These are phyloP conservation scores for Yamadazyma philogaea DNA, from an alignment of 805 yeast species.

Conservation along the genomic window DNA sequence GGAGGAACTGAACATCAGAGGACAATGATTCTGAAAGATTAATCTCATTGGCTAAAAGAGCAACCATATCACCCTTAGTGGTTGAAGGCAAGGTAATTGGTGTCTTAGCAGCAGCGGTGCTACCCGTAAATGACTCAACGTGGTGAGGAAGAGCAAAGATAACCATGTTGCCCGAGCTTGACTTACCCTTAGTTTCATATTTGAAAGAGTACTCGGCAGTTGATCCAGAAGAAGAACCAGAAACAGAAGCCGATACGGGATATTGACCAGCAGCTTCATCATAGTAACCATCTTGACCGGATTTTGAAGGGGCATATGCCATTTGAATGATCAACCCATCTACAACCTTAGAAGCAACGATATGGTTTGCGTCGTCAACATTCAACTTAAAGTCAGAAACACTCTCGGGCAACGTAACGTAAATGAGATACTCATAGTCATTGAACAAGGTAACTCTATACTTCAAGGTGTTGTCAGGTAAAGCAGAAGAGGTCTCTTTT, in stretches of 20 bases:
- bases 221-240: conserved; percentile 46
- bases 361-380: conserved; percentile 31
- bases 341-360: conserved; percentile 43
- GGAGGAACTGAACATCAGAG: conserved; percentile 41
- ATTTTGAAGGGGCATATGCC: conserved; percentile 31
- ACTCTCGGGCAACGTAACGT: conserved; percentile 46
- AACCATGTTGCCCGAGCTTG: conserved; percentile 44
- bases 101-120: conserved; percentile 30
- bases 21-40: conserved; percentile 38
- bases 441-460: conserved; percentile 54
- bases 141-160: conserved; percentile 57
- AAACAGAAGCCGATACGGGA: conserved; percentile 46
- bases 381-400: conserved; percentile 29
- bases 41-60: conserved; percentile 39
- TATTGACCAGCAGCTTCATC: conserved; percentile 72
- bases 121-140: conserved; percentile 31
- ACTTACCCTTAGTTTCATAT: conserved; percentile 50
- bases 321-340: conserved; percentile 44
- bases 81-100: conserved; percentile 45
- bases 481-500: conserved; percentile 26
- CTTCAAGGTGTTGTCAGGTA: conserved; percentile 45
- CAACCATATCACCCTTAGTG: conserved; percentile 51
- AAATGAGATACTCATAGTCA: conserved; percentile 64
- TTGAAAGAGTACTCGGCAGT: conserved; percentile 47
- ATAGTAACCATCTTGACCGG: conserved; percentile 40